phyloP scores from a whole-genome alignment of 257 asterid genomes.

The Sherardia arvensis region DNA sequence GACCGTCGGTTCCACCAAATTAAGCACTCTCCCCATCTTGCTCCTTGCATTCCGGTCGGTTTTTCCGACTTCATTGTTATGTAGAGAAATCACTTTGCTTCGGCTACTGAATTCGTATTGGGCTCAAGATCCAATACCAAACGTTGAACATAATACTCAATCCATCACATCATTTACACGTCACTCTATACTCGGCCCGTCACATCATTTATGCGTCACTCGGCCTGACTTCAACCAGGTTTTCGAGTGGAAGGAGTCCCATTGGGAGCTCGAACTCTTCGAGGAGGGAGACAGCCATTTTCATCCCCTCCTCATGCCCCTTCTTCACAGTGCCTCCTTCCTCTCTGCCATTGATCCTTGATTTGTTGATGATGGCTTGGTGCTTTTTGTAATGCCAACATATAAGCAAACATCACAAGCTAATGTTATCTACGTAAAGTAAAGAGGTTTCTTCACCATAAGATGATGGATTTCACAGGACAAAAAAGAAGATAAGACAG shows the following conservation, averaged over 20 bases:
- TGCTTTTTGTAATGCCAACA: not conserved
- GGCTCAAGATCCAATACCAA: no score
- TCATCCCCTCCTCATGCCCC: conserved; percentile 15
- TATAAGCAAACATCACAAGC: no score
- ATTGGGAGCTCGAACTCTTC: conserved; percentile 15
- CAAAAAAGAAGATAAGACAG: no score
- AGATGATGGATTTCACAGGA: no score
- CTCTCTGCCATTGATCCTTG: conserved; percentile 6
- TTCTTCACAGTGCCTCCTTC: conserved; percentile 18
- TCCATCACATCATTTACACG: no score
- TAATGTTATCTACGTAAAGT: not conserved
- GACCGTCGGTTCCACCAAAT: not conserved
- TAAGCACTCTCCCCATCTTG: not conserved
- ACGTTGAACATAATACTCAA: no score
- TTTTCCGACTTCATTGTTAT: no score
- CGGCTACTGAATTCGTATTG: no score
- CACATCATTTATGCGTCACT: no score
- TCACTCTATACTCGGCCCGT: no score
- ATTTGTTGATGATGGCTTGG: not conserved
- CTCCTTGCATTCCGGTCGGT: not conserved
- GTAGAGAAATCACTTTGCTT: no score
- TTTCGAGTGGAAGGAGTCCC: conserved; percentile 7
- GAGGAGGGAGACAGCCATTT: conserved; percentile 14
- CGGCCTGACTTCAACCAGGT: conserved; percentile 26
- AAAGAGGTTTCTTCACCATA: no score